A percentile compares a stretch with the other conserved stretches of the same genome.
Evolutionary conservation across 768 basidiomycete genomes (phyloP).

Genomic region (Goffeauzyma gilvescens): DNA sequence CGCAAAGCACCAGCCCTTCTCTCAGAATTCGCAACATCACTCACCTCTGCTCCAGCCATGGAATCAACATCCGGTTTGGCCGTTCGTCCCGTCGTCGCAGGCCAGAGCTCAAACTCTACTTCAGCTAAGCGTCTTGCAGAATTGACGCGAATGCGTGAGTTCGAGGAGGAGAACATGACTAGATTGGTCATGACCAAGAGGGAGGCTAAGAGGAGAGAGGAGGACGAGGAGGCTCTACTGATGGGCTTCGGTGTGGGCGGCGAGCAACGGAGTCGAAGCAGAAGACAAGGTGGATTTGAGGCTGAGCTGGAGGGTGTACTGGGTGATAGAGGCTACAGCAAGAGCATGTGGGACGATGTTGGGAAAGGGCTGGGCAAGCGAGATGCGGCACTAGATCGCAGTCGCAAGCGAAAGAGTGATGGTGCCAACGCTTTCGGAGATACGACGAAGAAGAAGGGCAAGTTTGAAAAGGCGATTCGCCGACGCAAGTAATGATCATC

Average conservation of each 20-base stretch:
- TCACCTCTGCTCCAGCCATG: constrained; percentile 27
- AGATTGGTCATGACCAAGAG: constrained; percentile 78
- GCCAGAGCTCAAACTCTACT: constrained; percentile 29
- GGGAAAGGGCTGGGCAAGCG: constrained; percentile 15
- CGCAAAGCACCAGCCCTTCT: constrained; percentile 34
- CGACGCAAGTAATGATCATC: constrained; percentile 3
- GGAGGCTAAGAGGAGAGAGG: constrained; percentile 48
- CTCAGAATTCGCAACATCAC: constrained; percentile 28
- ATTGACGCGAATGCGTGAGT: constrained; percentile 60
- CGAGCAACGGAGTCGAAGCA: constrained; percentile 14
- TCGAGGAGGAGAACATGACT: constrained; percentile 88
- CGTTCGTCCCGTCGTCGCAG: constrained; percentile 23
- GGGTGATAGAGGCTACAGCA: constrained; percentile 21
- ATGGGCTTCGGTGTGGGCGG: constrained; percentile 42
- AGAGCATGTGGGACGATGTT: constrained; percentile 28
- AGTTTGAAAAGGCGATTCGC: constrained; percentile 19
- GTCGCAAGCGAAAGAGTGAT: constrained; percentile 11
- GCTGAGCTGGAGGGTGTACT: constrained; percentile 31
- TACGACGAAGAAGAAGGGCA: constrained; percentile 15
- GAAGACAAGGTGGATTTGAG: constrained; percentile 29
- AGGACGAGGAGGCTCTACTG: constrained; percentile 74
- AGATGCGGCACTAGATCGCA: constrained; percentile 11
- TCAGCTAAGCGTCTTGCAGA: constrained; percentile 56
- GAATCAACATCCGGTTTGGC: constrained; percentile 33
- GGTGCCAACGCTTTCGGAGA: neutral